These are phyloP conservation scores for Cymodocea nodosa DNA, from an alignment of 116 monocot species.

Conservation along the genomic window DNA sequence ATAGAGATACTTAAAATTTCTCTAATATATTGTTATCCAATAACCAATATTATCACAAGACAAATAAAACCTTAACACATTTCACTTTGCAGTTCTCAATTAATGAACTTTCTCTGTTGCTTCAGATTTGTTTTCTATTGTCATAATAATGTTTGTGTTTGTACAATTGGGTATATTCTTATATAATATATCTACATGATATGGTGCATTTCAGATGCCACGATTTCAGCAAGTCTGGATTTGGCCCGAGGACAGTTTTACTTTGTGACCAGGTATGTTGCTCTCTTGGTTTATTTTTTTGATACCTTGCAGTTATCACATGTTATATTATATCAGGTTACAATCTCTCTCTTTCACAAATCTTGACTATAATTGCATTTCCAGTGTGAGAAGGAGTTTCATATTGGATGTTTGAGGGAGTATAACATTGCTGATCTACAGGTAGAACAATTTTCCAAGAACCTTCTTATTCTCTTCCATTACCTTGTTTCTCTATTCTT, in stretches of 20 bases:
- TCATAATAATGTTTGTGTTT: not conserved
- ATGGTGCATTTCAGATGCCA: constrained; percentile 37
- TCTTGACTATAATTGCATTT: not conserved
- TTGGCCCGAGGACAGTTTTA: constrained; percentile 60
- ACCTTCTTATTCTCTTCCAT: not conserved
- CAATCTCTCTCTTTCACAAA: not conserved
- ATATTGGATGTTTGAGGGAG: constrained; percentile 80
- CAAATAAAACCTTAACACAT: too few species aligned
- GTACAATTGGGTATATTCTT: not conserved
- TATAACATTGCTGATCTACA: constrained; percentile 63
- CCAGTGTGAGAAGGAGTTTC: constrained; percentile 94
- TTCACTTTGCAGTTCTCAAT: too few species aligned
- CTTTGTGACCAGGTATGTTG: constrained; percentile 85
- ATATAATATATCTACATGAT: not conserved
- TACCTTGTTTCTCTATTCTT: not conserved
- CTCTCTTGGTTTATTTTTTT: not conserved
- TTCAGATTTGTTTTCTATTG: too few species aligned
- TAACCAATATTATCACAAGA: too few species aligned
- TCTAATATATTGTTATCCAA: too few species aligned
- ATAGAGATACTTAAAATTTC: too few species aligned
- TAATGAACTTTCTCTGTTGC: too few species aligned
- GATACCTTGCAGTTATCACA: too few species aligned
- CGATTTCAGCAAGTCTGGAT: constrained; percentile 58
- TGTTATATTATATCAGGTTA: not conserved
- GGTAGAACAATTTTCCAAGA: constrained; percentile 20